These are phyloP conservation scores for Diutina siamensis DNA, from an alignment of 1,139 yeast species.

Conservation along the genomic window DNA sequence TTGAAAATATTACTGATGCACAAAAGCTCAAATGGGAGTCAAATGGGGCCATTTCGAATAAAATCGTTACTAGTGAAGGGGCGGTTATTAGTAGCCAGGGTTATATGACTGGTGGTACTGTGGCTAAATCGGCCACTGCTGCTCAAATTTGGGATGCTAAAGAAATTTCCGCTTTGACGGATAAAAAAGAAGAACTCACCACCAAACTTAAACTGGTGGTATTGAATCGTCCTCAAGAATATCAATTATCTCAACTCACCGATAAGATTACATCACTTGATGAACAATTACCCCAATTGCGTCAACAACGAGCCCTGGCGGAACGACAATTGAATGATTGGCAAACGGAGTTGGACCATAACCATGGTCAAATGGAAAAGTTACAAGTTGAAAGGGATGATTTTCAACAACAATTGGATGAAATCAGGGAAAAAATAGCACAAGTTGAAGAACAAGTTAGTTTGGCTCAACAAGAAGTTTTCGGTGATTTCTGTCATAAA, in stretches of 20 bases:
- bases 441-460: conserved; percentile 13
- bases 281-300: conserved; percentile 38
- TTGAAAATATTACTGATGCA: conserved; percentile 61
- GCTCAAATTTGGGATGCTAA: conserved; percentile 60
- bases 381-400: conserved; percentile 12
- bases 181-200: conserved; percentile 47
- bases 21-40: conserved; percentile 54
- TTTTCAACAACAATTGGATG: conserved; percentile 16
- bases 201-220: not conserved
- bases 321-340: conserved; percentile 45
- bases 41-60: conserved; percentile 39
- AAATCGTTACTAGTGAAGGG: conserved; percentile 76
- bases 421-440: conserved; percentile 15
- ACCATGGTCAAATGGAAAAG: conserved; percentile 16
- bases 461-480: conserved; percentile 32
- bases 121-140: conserved; percentile 23
- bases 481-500: conserved; percentile 40
- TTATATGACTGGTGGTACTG: conserved; percentile 82
- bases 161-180: conserved; percentile 47
- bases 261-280: conserved; percentile 48
- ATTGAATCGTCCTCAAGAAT: conserved; percentile 37
- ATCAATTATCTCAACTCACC: conserved; percentile 44
- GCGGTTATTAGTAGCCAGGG: conserved; percentile 79
- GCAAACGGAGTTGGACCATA: conserved; percentile 44
- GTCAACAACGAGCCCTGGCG: conserved; percentile 37